These are phyloP conservation scores for Erodium trifolium DNA, from an alignment of 441 rosid species.

Conservation along the genomic window DNA sequence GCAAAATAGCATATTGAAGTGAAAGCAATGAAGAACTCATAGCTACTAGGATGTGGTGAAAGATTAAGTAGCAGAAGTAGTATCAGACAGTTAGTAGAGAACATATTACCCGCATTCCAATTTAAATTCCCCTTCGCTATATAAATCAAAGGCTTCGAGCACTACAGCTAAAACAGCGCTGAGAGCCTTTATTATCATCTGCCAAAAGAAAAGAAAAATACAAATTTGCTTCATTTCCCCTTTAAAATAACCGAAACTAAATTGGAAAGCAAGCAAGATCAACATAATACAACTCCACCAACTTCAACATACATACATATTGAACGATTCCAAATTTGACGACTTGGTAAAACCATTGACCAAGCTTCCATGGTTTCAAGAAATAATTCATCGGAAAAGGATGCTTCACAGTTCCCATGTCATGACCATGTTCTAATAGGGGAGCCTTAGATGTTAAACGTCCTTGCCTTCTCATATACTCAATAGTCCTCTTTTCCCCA, in stretches of 20 bases:
- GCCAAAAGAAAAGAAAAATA: slow-evolving; percentile 25
- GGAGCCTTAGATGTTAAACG: slow-evolving; percentile 57
- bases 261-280: slow-evolving; percentile 14
- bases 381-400: slow-evolving; percentile 87
- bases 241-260: background rate
- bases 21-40: background rate
- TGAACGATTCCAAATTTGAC: slow-evolving; percentile 96
- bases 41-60: background rate
- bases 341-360: slow-evolving; percentile 91
- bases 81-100: slow-evolving; percentile 9
- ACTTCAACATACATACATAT: slow-evolving; percentile 65
- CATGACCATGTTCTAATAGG: slow-evolving; percentile 52
- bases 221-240: background rate
- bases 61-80: background rate
- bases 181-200: slow-evolving; percentile 92
- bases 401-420: slow-evolving; percentile 61
- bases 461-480: slow-evolving; percentile 89
- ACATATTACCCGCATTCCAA: slow-evolving; percentile 81
- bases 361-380: slow-evolving; percentile 89
- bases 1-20: background rate
- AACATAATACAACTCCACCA: slow-evolving; percentile 15
- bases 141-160: slow-evolving; percentile 82
- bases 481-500: slow-evolving; percentile 85
- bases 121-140: slow-evolving; percentile 96
- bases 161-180: slow-evolving; percentile 73